These are phyloP conservation scores for Nigrograna mackinnonii DNA, from an alignment of 2,329 filamentous ascomycete species.

Conservation along the genomic window DNA sequence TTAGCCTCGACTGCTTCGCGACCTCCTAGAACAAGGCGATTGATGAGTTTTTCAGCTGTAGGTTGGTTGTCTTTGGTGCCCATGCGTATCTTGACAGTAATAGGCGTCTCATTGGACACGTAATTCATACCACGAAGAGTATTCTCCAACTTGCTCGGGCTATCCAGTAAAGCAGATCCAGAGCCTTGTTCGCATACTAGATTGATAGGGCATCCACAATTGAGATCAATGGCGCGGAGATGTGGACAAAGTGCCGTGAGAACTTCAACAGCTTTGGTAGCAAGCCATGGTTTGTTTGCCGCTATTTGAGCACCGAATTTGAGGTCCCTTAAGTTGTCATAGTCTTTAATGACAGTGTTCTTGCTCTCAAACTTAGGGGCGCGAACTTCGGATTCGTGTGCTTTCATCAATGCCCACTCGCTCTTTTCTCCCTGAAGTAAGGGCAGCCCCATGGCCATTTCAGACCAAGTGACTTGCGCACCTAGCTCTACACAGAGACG, in stretches of 20 bases:
- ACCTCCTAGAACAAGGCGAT: conserved; percentile 80
- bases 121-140: conserved; percentile 96
- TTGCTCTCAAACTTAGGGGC: conserved; percentile 69
- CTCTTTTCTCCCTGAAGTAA: conserved; percentile 86
- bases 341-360: conserved; percentile 67
- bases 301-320: conserved; percentile 93
- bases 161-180: conserved; percentile 90
- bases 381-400: conserved; percentile 78
- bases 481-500: conserved; percentile 87
- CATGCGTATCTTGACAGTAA: conserved; percentile 93
- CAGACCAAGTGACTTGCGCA: conserved; percentile 92
- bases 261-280: conserved; percentile 83
- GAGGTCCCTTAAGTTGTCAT: conserved; percentile 81
- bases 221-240: conserved; percentile 89
- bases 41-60: conserved; percentile 78
- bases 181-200: conserved; percentile 86
- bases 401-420: conserved; percentile 95
- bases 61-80: conserved; percentile 81
- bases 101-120: conserved; percentile 86
- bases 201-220: conserved; percentile 97
- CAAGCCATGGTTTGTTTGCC: conserved; percentile 88
- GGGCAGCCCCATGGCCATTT: conserved; percentile 95
- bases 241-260: conserved; percentile 77
- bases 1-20: conserved; percentile 68
- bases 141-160: conserved; percentile 84